phyloP scores from a whole-genome alignment of 1,284 basidiomycete genomes.

The Pyrrhoderma noxium region DNA sequence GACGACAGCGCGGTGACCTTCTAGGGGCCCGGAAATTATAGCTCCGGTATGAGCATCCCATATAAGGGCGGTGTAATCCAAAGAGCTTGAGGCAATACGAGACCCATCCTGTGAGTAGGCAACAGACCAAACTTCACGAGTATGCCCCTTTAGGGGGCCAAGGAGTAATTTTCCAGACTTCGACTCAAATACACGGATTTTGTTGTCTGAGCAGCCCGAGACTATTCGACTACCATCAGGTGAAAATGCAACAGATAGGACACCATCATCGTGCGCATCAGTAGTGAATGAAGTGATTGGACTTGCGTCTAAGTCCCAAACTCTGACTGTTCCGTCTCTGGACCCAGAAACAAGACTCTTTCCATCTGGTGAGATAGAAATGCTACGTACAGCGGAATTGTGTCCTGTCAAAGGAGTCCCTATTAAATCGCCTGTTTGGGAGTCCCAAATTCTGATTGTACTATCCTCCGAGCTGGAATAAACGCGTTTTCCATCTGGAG shows the following conservation, averaged over 20 bases:
- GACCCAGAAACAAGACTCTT: conserved; percentile 4
- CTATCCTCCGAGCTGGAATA: not conserved
- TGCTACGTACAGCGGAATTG: not conserved
- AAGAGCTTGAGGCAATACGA: not conserved
- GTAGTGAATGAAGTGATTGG: conserved; percentile 55
- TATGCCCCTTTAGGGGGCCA: conserved; percentile 84
- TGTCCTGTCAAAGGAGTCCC: not conserved
- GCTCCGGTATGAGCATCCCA: not conserved
- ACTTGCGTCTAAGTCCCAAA: conserved; percentile 60
- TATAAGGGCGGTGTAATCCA: not conserved
- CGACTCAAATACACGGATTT: not conserved
- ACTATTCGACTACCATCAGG: conserved; percentile 13
- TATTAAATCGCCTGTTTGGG: not conserved
- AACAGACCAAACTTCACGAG: conserved; percentile 69
- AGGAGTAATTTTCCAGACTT: not conserved
- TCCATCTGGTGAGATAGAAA: conserved; percentile 5
- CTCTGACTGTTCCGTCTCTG: not conserved
- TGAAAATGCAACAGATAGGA: conserved; percentile 71
- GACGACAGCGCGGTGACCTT: conserved; percentile 66
- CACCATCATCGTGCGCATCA: not conserved
- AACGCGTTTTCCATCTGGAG: not conserved
- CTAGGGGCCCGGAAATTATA: conserved; percentile 72
- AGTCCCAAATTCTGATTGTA: conserved; percentile 3
- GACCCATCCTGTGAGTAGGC: not conserved
- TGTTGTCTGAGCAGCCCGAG: conserved; percentile 18